Evolutionary conservation across 1,139 yeast genomes (phyloP).

Genomic region (Hyphopichia pseudoburtonii): DNA sequence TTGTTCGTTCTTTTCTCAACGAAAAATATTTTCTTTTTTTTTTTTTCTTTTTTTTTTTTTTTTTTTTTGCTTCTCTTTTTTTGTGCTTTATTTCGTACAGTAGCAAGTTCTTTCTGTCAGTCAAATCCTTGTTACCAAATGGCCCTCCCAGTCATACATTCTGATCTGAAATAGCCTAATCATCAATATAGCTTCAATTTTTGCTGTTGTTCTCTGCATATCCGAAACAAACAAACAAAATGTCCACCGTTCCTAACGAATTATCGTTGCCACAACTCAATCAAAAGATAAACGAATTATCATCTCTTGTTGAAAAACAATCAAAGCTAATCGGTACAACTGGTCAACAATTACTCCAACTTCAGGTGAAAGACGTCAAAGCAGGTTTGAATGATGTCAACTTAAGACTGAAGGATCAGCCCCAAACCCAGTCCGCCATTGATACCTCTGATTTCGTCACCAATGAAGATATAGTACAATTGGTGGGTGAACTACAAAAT

Average conservation of each 20-base stretch:
- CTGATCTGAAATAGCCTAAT: no score
- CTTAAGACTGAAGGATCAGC: conserved; percentile 5
- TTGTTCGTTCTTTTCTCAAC: no score
- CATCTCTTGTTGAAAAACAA: conserved; percentile 50
- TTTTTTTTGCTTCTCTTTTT: no score
- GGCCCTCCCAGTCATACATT: no score
- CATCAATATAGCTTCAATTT: no score
- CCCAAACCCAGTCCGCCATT: conserved; percentile 15
- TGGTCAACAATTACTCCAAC: conserved; percentile 70
- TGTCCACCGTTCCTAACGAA: background rate
- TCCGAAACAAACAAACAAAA: no score
- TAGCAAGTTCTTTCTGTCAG: no score
- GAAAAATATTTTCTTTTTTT: no score
- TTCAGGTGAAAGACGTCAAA: conserved; percentile 59
- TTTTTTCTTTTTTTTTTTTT: no score
- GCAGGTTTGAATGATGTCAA: conserved; percentile 35
- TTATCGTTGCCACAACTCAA: conserved; percentile 22
- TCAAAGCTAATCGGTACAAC: conserved; percentile 51
- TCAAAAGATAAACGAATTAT: conserved; percentile 46
- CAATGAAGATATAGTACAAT: conserved; percentile 78
- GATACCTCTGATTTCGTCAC: conserved; percentile 67
- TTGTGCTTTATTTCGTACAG: no score
- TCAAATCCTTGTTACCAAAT: no score
- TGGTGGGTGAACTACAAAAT: conserved; percentile 86
- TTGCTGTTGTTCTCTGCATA: no score